Evolutionary conservation across 257 asterid species (phyloP), one percentile per base, ranked within the genome.

Genomic region (Eustoma russellianum): DNA sequence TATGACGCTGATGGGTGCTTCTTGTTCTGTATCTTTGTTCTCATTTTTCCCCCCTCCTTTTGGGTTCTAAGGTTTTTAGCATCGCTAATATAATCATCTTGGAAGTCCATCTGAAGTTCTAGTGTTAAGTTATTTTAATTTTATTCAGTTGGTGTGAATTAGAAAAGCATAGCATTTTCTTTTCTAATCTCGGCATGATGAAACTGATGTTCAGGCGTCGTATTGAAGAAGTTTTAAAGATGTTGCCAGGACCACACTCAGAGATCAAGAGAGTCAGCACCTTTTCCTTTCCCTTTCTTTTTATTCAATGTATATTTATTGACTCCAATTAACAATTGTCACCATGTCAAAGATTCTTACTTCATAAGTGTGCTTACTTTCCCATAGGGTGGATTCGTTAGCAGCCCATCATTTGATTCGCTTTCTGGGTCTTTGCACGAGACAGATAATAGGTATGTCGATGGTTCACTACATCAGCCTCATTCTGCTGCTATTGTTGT

Each of bases 171-270:
- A 38, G 43, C 17, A 34, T 24, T 48, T 35, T 55, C 19, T 49
- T 11, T 14, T 24, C 35, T 48, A 13, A 14, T 7, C 17, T 19
- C 49, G 8, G 24, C 62, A 33, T 46, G n/a, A 18, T 28, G n/a
- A 50, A 53, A 47, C 48, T 34, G 55, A 40, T 67, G 59, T 60
- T 49, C 78, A 92, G 98, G 98, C 91, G 95, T 33, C 93, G 94
- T 14, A 68, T 88, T 52, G 98, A 92, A 74, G 97, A 92, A 61
- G 79, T 85, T 63, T 62, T 92, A 67, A 92, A 71, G 77, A 65
- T 88, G 70, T 85, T 92, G 63, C 98, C 98, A n/a, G 98, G 95
- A 52, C 95, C 95, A 60, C 98, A 92, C 69, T 71, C 88, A 15
- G 98, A 92, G 67, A 57, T 61, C 68, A 92, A 85, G 88, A 85